Conservation (phyloP, 805 yeast species). For the Wickerhamiella siamensis region DNA sequence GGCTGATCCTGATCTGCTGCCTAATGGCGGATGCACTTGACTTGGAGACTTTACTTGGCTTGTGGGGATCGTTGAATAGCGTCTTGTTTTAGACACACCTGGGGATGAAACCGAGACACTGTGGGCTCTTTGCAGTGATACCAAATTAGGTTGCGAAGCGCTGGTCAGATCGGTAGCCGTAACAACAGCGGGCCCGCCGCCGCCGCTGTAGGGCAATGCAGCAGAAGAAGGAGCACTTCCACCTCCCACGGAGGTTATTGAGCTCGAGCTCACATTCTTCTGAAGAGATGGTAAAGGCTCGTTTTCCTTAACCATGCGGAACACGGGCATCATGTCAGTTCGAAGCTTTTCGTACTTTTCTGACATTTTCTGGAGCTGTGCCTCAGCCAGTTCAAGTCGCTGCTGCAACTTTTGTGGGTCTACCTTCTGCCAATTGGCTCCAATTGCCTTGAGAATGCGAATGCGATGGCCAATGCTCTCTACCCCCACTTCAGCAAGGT, state of each 20-base stretch:
- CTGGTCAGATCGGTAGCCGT: neutral
- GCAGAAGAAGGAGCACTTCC: neutral
- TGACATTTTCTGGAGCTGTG: conserved; percentile 30
- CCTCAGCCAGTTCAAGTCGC: conserved; percentile 23
- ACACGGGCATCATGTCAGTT: conserved; percentile 50
- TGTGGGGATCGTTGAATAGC: neutral
- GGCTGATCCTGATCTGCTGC: no score
- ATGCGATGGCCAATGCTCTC: conserved; percentile 40
- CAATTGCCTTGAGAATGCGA: conserved; percentile 42
- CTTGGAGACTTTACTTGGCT: neutral
- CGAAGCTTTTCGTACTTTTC: conserved; percentile 44
- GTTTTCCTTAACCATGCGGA: conserved; percentile 44
- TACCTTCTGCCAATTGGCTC: conserved; percentile 24
- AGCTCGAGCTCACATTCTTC: neutral
- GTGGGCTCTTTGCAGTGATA: neutral
- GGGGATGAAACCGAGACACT: neutral
- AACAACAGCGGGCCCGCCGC: no score
- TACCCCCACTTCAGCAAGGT: conserved; percentile 62
- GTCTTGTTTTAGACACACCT: neutral
- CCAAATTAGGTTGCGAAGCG: neutral
- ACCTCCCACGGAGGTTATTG: neutral
- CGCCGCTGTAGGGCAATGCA: no score
- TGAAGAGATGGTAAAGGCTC: conserved; percentile 55
- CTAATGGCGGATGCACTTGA: neutral
- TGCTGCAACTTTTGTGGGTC: conserved; percentile 6